Conservation (phyloP, 1,284 basidiomycete genomes). For the Papiliotrema terrestris region DNA sequence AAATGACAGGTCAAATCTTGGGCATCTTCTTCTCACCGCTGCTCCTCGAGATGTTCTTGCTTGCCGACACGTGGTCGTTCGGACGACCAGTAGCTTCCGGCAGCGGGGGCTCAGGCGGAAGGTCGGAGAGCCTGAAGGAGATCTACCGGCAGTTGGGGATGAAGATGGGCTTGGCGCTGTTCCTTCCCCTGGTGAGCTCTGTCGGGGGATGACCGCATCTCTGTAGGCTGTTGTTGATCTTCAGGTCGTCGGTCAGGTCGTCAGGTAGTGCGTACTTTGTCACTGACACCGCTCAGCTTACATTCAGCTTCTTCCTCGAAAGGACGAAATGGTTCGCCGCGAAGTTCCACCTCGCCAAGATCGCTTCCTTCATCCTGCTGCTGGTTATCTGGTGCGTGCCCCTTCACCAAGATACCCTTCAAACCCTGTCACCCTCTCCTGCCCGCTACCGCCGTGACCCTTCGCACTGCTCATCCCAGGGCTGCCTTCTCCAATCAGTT, state of each 20-base stretch:
- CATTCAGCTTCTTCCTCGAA: slow-evolving; percentile 16
- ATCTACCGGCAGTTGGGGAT: slow-evolving; percentile 34
- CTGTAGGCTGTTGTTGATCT: not conserved
- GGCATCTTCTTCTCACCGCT: slow-evolving; percentile 39
- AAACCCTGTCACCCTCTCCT: not conserved
- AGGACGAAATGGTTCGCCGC: slow-evolving; percentile 24
- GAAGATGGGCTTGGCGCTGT: slow-evolving; percentile 30
- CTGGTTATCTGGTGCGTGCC: slow-evolving; percentile 22
- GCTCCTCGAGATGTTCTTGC: slow-evolving; percentile 34
- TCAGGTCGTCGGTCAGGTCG: slow-evolving; percentile 22
- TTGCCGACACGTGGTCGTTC: slow-evolving; percentile 24
- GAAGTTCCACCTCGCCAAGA: slow-evolving; percentile 24
- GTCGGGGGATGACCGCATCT: no score
- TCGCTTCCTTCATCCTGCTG: slow-evolving; percentile 24
- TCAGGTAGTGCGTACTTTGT: slow-evolving; percentile 12
- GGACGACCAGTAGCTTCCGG: slow-evolving; percentile 27
- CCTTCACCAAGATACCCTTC: no score
- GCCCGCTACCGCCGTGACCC: no score
- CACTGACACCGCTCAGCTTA: not conserved
- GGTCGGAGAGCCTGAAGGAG: slow-evolving; percentile 11
- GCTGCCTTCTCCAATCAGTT: slow-evolving; percentile 18
- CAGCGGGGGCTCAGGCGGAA: slow-evolving; percentile 18
- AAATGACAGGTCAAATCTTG: slow-evolving; percentile 16
- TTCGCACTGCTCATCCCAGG: not conserved
- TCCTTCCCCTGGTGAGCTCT: slow-evolving; percentile 28